phyloP scores from a whole-genome alignment of 306 rosid species.

The Mimosa bimucronata region DNA sequence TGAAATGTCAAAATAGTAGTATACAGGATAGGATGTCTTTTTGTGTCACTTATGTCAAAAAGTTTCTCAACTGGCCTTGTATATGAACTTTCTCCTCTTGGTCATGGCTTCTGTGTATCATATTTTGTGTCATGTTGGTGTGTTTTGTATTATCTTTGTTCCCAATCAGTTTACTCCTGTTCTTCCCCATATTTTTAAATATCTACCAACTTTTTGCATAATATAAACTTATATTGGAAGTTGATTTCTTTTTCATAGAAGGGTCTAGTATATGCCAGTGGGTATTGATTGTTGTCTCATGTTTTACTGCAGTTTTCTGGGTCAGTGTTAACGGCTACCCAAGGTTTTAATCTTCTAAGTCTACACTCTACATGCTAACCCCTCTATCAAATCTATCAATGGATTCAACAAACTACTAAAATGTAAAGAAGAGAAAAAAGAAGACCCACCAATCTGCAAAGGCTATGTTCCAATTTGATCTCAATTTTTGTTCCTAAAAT shows the following conservation, averaged over 20 bases:
- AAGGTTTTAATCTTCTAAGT: slow-evolving; percentile 25
- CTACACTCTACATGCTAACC: neutral
- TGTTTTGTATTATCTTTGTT: too few relatives aligned
- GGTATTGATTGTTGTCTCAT: neutral
- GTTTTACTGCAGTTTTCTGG: neutral
- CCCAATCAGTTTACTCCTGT: too few relatives aligned
- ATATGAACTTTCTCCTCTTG: too few relatives aligned
- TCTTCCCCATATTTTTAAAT: too few relatives aligned
- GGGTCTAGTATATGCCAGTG: neutral
- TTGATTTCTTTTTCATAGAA: neutral
- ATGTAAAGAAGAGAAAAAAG: slow-evolving; percentile 39
- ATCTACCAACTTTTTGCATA: neutral
- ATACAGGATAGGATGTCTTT: too few relatives aligned
- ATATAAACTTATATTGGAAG: neutral
- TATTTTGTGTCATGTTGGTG: too few relatives aligned
- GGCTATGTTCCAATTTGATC: slow-evolving; percentile 60
- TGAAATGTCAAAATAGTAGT: neutral
- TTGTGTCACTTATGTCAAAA: too few relatives aligned
- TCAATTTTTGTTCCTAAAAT: slow-evolving; percentile 64
- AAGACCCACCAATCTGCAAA: slow-evolving; percentile 54
- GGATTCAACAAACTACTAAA: slow-evolving; percentile 39
- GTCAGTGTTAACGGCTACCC: neutral
- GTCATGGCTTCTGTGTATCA: too few relatives aligned
- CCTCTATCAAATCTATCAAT: slow-evolving; percentile 36
- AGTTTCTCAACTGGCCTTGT: too few relatives aligned